Evolutionary conservation across 2,329 filamentous ascomycete genomes (phyloP), one percentile per base, ranked within the genome.

Genomic region (Fusarium miscanthi): DNA sequence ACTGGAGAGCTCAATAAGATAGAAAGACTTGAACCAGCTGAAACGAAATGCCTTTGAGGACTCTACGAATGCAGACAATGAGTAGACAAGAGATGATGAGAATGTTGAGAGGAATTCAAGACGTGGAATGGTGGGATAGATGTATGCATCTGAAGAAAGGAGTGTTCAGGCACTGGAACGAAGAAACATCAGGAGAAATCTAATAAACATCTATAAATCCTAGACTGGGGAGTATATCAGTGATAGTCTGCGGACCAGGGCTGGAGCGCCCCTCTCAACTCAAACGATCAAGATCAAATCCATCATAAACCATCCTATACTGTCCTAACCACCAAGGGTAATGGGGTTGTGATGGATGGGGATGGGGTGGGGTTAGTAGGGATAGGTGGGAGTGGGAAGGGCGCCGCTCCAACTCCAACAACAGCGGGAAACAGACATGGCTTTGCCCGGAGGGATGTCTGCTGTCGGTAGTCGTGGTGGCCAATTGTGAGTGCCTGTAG

Each of bases 81-180:
- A 78, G 78, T 75, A 78, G 77, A 77, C 76, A 78, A 76, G 76
- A 78, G 75, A 80, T 78, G 77, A 80, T 78, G 78, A 83, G 81
- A 82, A 84, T 83, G 82, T 75, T 82, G 81, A 75, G 71, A 83
- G 82, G 82, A 83, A 83, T 84, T 83, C 79, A 78, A 79, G 77
- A 79, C 77, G 81, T 82, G 82, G 81, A 83, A 82, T 82, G 80
- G 80, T 79, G 80, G 80, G 79, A 82, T 83, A 82, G 74, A 82
- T 82, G 81, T 83, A 83, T 78, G 78, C 77, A 78, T 74, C 76
- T 76, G 76, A 73, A 68, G 76, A 79, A 79, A 76, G 77, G 74
- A 79, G 72, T 70, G 76, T 70, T 53, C 72, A 69, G 64, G 66
- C 76, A 82, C 81, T 83, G 82, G 82, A 82, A 83, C 80, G 82